These are phyloP conservation scores for Tricharina praecox DNA, from an alignment of 495 filamentous ascomycete genomes.

Conservation along the genomic window DNA sequence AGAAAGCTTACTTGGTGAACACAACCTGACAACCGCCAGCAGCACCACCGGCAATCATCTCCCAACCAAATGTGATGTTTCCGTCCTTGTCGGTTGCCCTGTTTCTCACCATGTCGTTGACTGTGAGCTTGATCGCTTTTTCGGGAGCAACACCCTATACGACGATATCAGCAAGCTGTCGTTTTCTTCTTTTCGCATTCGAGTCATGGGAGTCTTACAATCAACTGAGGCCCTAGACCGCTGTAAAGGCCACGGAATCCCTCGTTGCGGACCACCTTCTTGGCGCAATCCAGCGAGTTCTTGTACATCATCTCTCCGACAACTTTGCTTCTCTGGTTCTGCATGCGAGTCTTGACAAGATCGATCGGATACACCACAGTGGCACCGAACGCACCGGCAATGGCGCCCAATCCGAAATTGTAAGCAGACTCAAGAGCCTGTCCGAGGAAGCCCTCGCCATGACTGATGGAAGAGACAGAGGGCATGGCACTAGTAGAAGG, in stretches of 20 bases:
- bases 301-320: constrained; percentile 84
- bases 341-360: constrained; percentile 95
- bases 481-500: constrained; percentile 28
- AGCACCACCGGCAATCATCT: constrained; percentile 73
- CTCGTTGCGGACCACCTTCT: constrained; percentile 83
- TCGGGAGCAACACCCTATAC: constrained; percentile 80
- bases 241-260: constrained; percentile 81
- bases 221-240: constrained; percentile 81
- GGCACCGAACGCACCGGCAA: constrained; percentile 90
- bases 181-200: no score
- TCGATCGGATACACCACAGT: constrained; percentile 99
- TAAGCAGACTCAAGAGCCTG: constrained; percentile 61
- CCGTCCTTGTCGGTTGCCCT: constrained; percentile 57
- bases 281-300: constrained; percentile 85
- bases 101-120: constrained; percentile 80
- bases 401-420: constrained; percentile 71
- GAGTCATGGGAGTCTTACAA: constrained; percentile 31
- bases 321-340: constrained; percentile 71
- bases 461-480: constrained; percentile 12
- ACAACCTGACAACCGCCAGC: constrained; percentile 91
- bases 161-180: no score
- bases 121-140: constrained; percentile 96
- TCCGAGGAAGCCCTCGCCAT: constrained; percentile 34
- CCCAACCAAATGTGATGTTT: constrained; percentile 51
- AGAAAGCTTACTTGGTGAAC: constrained; percentile 39